These are phyloP conservation scores for Paxillus involutus DNA, from an alignment of 768 basidiomycete species.

Conservation along the genomic window DNA sequence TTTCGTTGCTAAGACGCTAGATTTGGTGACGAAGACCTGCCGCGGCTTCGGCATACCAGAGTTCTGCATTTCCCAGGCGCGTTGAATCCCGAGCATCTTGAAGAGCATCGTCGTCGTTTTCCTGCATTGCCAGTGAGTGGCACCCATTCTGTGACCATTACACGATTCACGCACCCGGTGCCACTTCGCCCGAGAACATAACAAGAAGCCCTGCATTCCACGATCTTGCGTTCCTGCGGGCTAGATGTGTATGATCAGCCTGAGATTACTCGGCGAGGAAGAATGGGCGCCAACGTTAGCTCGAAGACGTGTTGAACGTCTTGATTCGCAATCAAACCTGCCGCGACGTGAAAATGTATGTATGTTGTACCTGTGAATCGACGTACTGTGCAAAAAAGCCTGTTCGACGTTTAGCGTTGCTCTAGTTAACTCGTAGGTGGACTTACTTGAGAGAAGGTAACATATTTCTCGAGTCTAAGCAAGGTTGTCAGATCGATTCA, in stretches of 20 bases:
- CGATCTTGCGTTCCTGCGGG: constrained; percentile 52
- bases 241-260: constrained; percentile 21
- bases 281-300: constrained; percentile 15
- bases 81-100: constrained; percentile 70
- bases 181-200: constrained; percentile 73
- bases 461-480: constrained; percentile 32
- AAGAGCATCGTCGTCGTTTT: constrained; percentile 79
- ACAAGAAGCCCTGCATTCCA: constrained; percentile 59
- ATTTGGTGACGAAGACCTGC: constrained; percentile 75
- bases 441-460: constrained; percentile 28
- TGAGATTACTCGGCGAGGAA: constrained; percentile 12
- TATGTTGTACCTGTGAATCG: not conserved
- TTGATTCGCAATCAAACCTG: constrained; percentile 24
- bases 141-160: not conserved
- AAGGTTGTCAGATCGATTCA: constrained; percentile 42
- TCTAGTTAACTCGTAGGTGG: constrained; percentile 27
- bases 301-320: constrained; percentile 29
- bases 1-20: constrained; percentile 61
- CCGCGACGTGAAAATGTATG: not conserved
- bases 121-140: constrained; percentile 31
- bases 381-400: constrained; percentile 23
- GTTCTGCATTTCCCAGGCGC: constrained; percentile 42
- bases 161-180: constrained; percentile 51
- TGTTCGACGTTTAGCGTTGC: constrained; percentile 26
- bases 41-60: constrained; percentile 46